These are phyloP conservation scores for Kodamaea leandrae DNA, from an alignment of 805 yeast genomes.

Conservation along the genomic window DNA sequence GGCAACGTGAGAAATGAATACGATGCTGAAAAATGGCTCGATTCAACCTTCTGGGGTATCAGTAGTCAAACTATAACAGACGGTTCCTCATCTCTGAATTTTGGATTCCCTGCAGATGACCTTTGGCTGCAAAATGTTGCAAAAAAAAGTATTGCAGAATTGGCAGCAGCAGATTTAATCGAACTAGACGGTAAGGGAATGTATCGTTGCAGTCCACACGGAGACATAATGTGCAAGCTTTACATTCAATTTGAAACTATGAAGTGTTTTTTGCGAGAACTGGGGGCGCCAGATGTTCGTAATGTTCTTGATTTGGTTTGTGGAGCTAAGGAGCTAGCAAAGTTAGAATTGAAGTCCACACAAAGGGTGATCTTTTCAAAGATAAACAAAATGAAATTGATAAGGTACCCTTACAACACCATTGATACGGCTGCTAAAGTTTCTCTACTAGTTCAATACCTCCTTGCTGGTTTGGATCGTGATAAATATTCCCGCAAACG, in stretches of 20 bases:
- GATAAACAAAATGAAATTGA: conserved; percentile 31
- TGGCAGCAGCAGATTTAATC: conserved; percentile 32
- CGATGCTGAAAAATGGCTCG: conserved; percentile 46
- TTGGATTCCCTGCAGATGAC: conserved; percentile 26
- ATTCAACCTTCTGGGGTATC: conserved; percentile 48
- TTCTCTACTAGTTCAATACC: conserved; percentile 45
- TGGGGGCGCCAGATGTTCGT: conserved; percentile 11
- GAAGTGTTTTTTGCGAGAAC: conserved; percentile 27
- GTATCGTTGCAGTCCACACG: conserved; percentile 38
- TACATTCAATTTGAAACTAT: conserved; percentile 47
- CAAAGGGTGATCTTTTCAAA: conserved; percentile 47
- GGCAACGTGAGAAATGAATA: conserved; percentile 35
- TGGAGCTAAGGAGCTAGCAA: conserved; percentile 39
- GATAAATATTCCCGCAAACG: conserved; percentile 43
- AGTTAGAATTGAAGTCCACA: conserved; percentile 37
- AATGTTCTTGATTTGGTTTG: conserved; percentile 29
- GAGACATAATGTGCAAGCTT: conserved; percentile 49
- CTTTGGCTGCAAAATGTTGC: conserved; percentile 6
- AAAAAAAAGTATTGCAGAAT: conserved; percentile 27
- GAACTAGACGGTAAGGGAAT: conserved; percentile 6
- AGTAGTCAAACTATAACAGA: conserved; percentile 19
- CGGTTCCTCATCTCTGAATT: conserved; percentile 34
- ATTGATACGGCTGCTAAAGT: conserved; percentile 38
- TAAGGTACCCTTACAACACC: conserved; percentile 31
- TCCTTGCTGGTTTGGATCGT: conserved; percentile 48